Percentiles rank a stretch among this genome's conserved stretches.
Evolutionary conservation across 306 rosid species (phyloP).

Genomic region (Acacia melanoxylon): DNA sequence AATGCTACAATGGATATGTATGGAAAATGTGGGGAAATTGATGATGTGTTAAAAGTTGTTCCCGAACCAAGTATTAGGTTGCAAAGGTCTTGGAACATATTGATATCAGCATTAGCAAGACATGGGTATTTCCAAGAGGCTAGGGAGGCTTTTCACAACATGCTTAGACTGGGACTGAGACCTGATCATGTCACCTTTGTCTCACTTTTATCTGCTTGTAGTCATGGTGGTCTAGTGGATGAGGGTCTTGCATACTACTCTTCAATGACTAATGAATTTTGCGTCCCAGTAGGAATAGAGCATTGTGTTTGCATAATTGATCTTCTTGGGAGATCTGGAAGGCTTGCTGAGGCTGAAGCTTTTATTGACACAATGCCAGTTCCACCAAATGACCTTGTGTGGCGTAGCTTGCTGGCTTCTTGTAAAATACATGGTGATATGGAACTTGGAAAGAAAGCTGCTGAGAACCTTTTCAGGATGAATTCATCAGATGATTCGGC

Average conservation of each 20-base stretch:
- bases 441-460: conserved; percentile 77
- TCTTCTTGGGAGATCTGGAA: conserved; percentile 95
- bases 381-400: conserved; percentile 68
- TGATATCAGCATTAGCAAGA: conserved; percentile 84
- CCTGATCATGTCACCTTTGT: conserved; percentile 94
- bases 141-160: conserved; percentile 68
- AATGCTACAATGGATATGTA: conserved; percentile 95
- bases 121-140: conserved; percentile 76
- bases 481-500: conserved; percentile 87
- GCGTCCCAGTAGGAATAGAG: conserved; percentile 66
- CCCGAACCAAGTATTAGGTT: conserved; percentile 59
- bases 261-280: conserved; percentile 61
- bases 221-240: conserved; percentile 87
- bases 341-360: conserved; percentile 75
- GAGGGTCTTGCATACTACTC: conserved; percentile 82
- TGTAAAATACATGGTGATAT: conserved; percentile 78
- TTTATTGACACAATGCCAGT: conserved; percentile 66
- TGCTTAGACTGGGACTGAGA: conserved; percentile 62
- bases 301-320: conserved; percentile 90
- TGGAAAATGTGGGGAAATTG: conserved; percentile 89
- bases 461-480: conserved; percentile 62
- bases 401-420: conserved; percentile 88
- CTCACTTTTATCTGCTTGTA: conserved; percentile 88
- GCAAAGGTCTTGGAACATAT: conserved; percentile 78
- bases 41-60: conserved; percentile 64